Conservation (phyloP, 1,139 yeast species). For the Blastobotrys arbuscula region DNA sequence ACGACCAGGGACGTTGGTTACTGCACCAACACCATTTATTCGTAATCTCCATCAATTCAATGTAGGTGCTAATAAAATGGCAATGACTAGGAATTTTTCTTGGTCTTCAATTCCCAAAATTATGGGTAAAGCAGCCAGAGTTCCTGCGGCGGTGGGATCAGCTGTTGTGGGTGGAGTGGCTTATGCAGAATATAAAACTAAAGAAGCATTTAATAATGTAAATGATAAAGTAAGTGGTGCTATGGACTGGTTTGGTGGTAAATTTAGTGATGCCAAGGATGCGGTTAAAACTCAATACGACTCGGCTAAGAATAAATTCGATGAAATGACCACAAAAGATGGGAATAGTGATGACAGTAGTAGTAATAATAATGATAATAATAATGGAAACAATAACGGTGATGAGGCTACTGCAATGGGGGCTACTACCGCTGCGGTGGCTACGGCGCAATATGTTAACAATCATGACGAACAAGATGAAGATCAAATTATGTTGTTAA, state of each 20-base stretch:
- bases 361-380: background rate
- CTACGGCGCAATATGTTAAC: constrained; percentile 35
- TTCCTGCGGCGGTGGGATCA: constrained; percentile 74
- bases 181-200: constrained; percentile 84
- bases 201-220: constrained; percentile 72
- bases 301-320: constrained; percentile 10
- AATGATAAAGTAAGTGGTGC: constrained; percentile 57
- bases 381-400: constrained; percentile 12
- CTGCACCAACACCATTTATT: constrained; percentile 6
- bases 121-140: constrained; percentile 51
- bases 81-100: constrained; percentile 11
- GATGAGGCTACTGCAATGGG: constrained; percentile 19
- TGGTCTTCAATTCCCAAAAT: constrained; percentile 37
- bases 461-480: constrained; percentile 28
- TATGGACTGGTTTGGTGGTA: constrained; percentile 49
- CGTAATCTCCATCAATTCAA: constrained; percentile 4
- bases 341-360: background rate
- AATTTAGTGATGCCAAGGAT: constrained; percentile 25
- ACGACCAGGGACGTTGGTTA: constrained; percentile 4
- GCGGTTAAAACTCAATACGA: constrained; percentile 18
- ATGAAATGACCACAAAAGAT: constrained; percentile 9
- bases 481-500: constrained; percentile 65
- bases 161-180: constrained; percentile 94
- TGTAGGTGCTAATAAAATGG: background rate
- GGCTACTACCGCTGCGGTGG: constrained; percentile 30